phyloP scores from a whole-genome alignment of 2,329 filamentous ascomycete species.

The Aspergillus fumigatiaffinis region DNA sequence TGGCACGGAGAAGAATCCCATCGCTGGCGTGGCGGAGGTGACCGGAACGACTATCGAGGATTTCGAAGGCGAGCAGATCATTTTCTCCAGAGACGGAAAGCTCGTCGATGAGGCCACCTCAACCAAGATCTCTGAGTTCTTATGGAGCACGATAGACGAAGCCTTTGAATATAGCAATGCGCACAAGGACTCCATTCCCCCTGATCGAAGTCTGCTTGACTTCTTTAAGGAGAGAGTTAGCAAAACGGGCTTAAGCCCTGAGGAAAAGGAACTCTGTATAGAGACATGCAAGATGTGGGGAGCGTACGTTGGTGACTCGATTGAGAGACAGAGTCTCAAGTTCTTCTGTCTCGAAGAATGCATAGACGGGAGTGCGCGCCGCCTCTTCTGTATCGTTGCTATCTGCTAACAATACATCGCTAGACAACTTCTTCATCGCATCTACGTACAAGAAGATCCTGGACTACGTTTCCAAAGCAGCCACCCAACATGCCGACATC shows the following conservation, averaged over 20 bases:
- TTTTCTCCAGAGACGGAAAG: conserved; percentile 48
- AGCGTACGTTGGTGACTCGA: conserved; percentile 58
- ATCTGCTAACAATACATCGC: background rate
- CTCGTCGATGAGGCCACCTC: conserved; percentile 33
- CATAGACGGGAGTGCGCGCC: conserved; percentile 53
- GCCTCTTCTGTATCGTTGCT: background rate
- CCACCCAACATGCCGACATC: conserved; percentile 47
- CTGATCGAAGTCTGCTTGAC: conserved; percentile 52
- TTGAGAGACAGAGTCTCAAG: conserved; percentile 58
- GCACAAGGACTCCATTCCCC: conserved; percentile 48
- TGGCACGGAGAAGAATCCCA: conserved; percentile 57
- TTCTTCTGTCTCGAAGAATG: conserved; percentile 66
- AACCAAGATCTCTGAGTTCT: conserved; percentile 36
- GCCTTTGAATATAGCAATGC: conserved; percentile 59
- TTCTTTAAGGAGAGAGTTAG: conserved; percentile 52
- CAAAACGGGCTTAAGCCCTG: conserved; percentile 32
- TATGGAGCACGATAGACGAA: conserved; percentile 57
- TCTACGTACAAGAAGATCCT: conserved; percentile 59
- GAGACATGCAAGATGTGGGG: conserved; percentile 60
- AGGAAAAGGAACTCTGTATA: conserved; percentile 48
- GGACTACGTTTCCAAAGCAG: conserved; percentile 47
- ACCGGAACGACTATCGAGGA: conserved; percentile 50
- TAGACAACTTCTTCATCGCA: conserved; percentile 60
- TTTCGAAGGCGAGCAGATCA: conserved; percentile 49
- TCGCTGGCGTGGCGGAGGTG: conserved; percentile 52